A percentile compares a stretch with the other conserved stretches of the same genome.
These are phyloP conservation scores for Sporothrix sp. DNA, from an alignment of 2,329 filamentous ascomycete species.

Conservation along the genomic window DNA sequence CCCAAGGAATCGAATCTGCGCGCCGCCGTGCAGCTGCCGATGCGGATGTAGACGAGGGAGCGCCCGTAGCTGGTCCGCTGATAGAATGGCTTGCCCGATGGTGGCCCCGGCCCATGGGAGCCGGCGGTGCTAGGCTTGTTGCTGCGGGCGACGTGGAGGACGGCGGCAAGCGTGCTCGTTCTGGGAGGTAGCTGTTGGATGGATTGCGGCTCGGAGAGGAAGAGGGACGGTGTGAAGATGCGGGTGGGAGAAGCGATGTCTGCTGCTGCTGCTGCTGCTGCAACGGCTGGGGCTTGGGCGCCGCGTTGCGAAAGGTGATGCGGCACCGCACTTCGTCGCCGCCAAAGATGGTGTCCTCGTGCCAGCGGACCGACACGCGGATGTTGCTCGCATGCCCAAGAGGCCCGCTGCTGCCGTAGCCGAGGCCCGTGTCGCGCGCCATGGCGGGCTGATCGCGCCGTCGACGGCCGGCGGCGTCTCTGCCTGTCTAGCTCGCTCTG, in stretches of 20 bases:
- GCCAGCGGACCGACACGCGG: constrained; percentile 91
- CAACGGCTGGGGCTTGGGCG: constrained; percentile 21
- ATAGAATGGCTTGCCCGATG: constrained; percentile 18
- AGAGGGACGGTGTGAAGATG: background rate
- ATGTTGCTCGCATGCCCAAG: constrained; percentile 51
- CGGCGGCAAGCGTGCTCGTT: constrained; percentile 1
- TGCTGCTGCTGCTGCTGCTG: constrained; percentile 5
- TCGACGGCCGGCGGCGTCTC: background rate
- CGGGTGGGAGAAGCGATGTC: background rate
- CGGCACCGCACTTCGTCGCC: constrained; percentile 93
- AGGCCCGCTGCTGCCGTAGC: background rate
- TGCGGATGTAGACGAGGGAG: background rate
- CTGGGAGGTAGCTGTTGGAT: constrained; percentile 4
- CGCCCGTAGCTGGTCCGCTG: constrained; percentile 11
- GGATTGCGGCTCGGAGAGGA: constrained; percentile 19
- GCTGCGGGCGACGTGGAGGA: constrained; percentile 4
- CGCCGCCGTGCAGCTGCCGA: background rate
- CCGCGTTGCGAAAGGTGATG: constrained; percentile 90
- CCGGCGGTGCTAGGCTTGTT: constrained; percentile 9
- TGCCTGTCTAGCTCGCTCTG: background rate
- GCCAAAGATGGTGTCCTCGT: constrained; percentile 87
- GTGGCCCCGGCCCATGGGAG: constrained; percentile 8
- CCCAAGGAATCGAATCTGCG: background rate
- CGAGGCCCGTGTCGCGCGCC: constrained; percentile 9
- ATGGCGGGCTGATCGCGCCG: constrained; percentile 1